Evolutionary conservation across 2,329 filamentous ascomycete species (phyloP), one percentile per base, ranked within the genome.

Genomic region (Didymella exigua): DNA sequence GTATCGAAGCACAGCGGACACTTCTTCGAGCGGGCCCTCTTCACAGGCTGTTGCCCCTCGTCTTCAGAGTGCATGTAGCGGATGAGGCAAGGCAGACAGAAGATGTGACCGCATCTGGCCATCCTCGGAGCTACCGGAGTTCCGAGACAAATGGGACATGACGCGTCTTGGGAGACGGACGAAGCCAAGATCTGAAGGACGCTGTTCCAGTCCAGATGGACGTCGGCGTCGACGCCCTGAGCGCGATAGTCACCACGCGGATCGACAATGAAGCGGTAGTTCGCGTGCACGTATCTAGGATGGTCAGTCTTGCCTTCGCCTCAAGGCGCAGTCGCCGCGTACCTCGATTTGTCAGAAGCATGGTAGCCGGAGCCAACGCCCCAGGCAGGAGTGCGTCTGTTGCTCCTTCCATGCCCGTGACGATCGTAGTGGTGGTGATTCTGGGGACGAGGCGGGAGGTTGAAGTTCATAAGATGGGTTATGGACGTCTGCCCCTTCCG

Each of bases 41-140:
- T 93, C 59, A 88, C 87, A 0, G 82, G 82, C 2, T 79, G 62
- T 9, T 84, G 79, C 8, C 78, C 76, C 29, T 89, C 88, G 52
- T 89, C 88, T 21, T 83, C 86, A 7, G 92, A 90, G 66, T 96
- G 90, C 91, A 99, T 97, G 73, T 96, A 99, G 44, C 95, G 89
- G 60, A 98, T 91, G 58, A 98, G 77, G 72, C 95, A 99, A 5
- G 95, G 88, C 29, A 98, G 79, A 72, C 95, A 99, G 74, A 97
- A 98, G 11, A 99, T 96, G 72, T 99, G 95, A 1, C 95, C 95
- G 69, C 95, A 99, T 70, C 89, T 93, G 36, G 95, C 93, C 93
- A 99, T 99, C 51, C 95, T 87, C 27, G 95, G 93, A 7, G 95
- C 95, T 16, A 96, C 91, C 1, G 95, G 95, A 50, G 90, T 90